A percentile compares a stretch with the other conserved stretches of the same genome.
phyloP scores from a whole-genome alignment of 208 protist genomes.

The Balamuthia mandrillaris region DNA sequence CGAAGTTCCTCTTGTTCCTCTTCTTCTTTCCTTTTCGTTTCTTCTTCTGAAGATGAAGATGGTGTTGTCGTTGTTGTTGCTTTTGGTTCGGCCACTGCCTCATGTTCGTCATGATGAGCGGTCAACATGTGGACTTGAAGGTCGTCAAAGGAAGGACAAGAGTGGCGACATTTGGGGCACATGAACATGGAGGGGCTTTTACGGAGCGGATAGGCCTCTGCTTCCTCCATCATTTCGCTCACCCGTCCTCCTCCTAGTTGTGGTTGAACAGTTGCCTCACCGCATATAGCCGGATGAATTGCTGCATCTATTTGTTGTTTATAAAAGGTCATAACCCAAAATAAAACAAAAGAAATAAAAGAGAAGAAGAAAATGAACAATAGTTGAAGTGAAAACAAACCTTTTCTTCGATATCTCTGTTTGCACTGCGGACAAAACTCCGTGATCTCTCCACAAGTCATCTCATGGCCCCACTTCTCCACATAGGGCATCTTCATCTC shows the following conservation, averaged over 20 bases:
- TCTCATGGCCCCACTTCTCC: background rate
- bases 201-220: background rate
- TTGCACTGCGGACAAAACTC: background rate
- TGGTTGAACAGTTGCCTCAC: background rate
- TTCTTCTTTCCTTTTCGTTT: background rate
- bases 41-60: background rate
- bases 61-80: background rate
- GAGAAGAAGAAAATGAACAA: background rate
- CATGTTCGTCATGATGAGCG: background rate
- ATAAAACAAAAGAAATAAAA: background rate
- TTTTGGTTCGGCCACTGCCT: background rate
- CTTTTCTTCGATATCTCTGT: constrained; percentile 24
- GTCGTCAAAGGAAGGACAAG: background rate
- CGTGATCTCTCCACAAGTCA: constrained; percentile 24
- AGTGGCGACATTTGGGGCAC: background rate
- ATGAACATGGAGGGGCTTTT: background rate
- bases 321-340: background rate
- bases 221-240: no score
- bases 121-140: constrained; percentile 39
- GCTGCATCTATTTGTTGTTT: background rate
- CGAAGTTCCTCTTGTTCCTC: background rate
- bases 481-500: constrained; percentile 28
- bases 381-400: background rate
- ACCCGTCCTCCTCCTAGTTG: background rate
- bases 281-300: background rate